phyloP scores from a whole-genome alignment of 768 basidiomycete genomes.

The Lactifluus volemus region DNA sequence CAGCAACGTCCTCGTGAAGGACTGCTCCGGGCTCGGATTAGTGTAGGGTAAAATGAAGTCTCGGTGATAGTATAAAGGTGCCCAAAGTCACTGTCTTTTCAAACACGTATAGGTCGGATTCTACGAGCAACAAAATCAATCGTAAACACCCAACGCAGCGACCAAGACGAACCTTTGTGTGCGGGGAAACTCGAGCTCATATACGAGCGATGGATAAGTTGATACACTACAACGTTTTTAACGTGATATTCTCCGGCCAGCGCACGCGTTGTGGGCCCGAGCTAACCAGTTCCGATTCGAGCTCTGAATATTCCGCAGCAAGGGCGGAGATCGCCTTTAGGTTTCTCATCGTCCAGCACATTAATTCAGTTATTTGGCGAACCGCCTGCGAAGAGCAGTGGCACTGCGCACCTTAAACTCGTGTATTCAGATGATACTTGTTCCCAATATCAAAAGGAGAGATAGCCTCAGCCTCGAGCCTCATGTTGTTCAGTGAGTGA shows the following conservation, averaged over 20 bases:
- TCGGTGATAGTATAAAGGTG: slow-evolving; percentile 93
- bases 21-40: slow-evolving; percentile 52
- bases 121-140: slow-evolving; percentile 23
- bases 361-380: slow-evolving; percentile 23
- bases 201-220: slow-evolving; percentile 85
- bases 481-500: slow-evolving; percentile 65
- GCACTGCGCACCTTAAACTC: slow-evolving; percentile 50
- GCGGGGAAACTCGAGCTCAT: slow-evolving; percentile 93
- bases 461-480: slow-evolving; percentile 33
- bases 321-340: slow-evolving; percentile 35
- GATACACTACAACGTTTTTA: slow-evolving; percentile 78
- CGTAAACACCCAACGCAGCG: neutral
- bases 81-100: slow-evolving; percentile 79
- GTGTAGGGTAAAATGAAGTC: slow-evolving; percentile 86
- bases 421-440: slow-evolving; percentile 35
- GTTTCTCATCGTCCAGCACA: slow-evolving; percentile 9
- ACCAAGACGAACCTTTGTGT: slow-evolving; percentile 58
- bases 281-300: slow-evolving; percentile 68
- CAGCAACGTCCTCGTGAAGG: slow-evolving; percentile 66
- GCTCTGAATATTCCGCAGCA: slow-evolving; percentile 68
- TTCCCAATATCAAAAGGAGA: slow-evolving; percentile 38
- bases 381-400: slow-evolving; percentile 47
- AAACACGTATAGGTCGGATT: slow-evolving; percentile 67
- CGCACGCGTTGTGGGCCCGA: slow-evolving; percentile 55
- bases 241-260: slow-evolving; percentile 82